Percentiles rank a stretch among this genome's conserved stretches.
Conservation (phyloP, 2,329 filamentous ascomycete genomes). For the Paraphoma sp. region DNA sequence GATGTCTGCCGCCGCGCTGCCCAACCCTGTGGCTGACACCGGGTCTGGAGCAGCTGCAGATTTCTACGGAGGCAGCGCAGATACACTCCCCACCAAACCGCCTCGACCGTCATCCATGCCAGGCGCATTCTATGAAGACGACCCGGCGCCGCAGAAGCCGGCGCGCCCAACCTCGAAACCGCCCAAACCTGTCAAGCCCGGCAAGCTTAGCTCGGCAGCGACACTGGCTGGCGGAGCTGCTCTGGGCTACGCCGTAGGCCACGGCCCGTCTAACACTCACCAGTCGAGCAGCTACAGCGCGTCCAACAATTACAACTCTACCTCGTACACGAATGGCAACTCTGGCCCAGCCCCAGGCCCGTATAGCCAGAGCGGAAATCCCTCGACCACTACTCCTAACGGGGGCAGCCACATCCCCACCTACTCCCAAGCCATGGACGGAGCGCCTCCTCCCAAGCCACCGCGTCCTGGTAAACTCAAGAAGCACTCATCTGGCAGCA, state of each 20-base stretch:
- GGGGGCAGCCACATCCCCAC: conserved; percentile 39
- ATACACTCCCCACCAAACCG: conserved; percentile 41
- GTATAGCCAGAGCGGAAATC: conserved; percentile 39
- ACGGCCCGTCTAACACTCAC: conserved; percentile 37
- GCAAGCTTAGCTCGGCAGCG: conserved; percentile 44
- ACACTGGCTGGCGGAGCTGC: conserved; percentile 50
- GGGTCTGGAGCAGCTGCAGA: conserved; percentile 65
- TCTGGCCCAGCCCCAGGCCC: conserved; percentile 20
- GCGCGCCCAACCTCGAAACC: conserved; percentile 38
- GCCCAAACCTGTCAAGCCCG: conserved; percentile 39
- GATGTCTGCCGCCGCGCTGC: conserved; percentile 57
- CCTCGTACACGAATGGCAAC: conserved; percentile 29
- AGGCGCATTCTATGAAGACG: conserved; percentile 44
- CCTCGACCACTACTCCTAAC: conserved; percentile 37
- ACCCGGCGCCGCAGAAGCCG: conserved; percentile 39
- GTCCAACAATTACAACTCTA: conserved; percentile 31
- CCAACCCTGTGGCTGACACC: conserved; percentile 65
- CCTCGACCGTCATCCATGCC: conserved; percentile 44
- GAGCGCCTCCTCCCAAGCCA: conserved; percentile 39
- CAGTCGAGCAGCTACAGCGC: conserved; percentile 31
- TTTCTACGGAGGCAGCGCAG: conserved; percentile 54
- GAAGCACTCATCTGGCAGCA: conserved; percentile 52
- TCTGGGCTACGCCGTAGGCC: conserved; percentile 49
- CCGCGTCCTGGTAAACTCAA: conserved; percentile 48
- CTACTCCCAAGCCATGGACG: conserved; percentile 34